Percentiles rank a stretch among this genome's conserved stretches.
phyloP scores from a whole-genome alignment of 768 basidiomycete genomes.

The Termitomyces sp. region DNA sequence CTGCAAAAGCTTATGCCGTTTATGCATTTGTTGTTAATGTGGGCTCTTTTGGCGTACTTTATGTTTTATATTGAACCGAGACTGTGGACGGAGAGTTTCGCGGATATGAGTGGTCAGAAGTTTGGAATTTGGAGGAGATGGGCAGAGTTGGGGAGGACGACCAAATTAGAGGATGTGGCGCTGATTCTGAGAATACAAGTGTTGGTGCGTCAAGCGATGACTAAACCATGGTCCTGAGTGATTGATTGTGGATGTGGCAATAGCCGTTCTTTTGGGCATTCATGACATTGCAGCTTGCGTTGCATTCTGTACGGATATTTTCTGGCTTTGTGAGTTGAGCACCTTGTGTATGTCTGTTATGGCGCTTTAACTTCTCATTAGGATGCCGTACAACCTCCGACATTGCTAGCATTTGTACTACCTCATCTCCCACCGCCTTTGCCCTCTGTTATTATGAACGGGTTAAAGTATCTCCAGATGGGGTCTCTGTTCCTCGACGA shows the following conservation, averaged over 20 bases:
- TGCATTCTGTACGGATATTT: conserved; percentile 73
- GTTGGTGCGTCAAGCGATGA: conserved; percentile 39
- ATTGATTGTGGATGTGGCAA: background rate
- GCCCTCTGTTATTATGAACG: conserved; percentile 55
- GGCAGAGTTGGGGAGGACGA: conserved; percentile 46
- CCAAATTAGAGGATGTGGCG: conserved; percentile 24
- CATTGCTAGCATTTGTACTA: conserved; percentile 51
- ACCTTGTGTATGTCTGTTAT: background rate
- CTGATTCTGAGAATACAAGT: conserved; percentile 41
- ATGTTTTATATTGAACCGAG: conserved; percentile 61
- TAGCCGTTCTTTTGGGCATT: conserved; percentile 86
- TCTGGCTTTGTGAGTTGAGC: conserved; percentile 53
- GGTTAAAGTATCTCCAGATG: conserved; percentile 66
- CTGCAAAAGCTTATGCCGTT: conserved; percentile 61
- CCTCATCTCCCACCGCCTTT: conserved; percentile 64
- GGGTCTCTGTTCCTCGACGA: conserved; percentile 66
- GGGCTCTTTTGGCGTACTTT: conserved; percentile 64
- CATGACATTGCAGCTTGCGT: conserved; percentile 59
- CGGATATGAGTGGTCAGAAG: background rate
- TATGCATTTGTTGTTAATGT: conserved; percentile 59
- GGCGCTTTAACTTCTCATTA: conserved; percentile 16
- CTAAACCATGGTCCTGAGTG: background rate
- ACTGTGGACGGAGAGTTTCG: conserved; percentile 32
- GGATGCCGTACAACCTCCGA: conserved; percentile 57
- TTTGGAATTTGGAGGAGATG: conserved; percentile 51